These are phyloP conservation scores for Byssoonygena ceratinophila DNA, from an alignment of 2,329 filamentous ascomycete genomes.

Conservation along the genomic window DNA sequence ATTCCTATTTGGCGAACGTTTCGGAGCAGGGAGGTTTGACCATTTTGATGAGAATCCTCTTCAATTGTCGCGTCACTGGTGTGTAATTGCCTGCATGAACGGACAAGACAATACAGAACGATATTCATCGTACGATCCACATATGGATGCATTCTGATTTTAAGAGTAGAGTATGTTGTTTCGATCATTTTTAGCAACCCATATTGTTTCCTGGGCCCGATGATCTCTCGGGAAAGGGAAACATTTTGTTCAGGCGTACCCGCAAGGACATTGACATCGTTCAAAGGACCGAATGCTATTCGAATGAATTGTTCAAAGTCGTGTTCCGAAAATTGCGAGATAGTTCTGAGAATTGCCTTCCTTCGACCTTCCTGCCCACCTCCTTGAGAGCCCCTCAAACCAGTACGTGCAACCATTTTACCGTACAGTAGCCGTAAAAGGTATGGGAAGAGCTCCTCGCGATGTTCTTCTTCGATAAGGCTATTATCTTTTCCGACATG, in stretches of 20 bases:
- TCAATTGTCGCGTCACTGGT: constrained; percentile 19
- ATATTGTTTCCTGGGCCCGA: constrained; percentile 67
- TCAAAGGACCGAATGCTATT: constrained; percentile 65
- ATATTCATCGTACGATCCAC: constrained; percentile 61
- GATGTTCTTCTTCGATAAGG: constrained; percentile 62
- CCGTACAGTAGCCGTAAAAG: constrained; percentile 82
- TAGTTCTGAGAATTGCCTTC: constrained; percentile 59
- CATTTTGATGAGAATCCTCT: constrained; percentile 21
- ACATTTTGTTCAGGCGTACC: constrained; percentile 42
- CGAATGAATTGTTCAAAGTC: constrained; percentile 74
- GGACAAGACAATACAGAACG: constrained; percentile 69
- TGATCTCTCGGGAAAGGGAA: constrained; percentile 47
- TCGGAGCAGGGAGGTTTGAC: constrained; percentile 28
- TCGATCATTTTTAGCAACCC: constrained; percentile 88
- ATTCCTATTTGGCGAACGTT: constrained; percentile 53
- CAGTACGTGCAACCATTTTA: constrained; percentile 71
- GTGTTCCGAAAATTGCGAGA: constrained; percentile 63
- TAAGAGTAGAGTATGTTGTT: constrained; percentile 74
- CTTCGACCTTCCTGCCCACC: constrained; percentile 66
- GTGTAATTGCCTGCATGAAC: constrained; percentile 49
- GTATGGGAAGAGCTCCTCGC: constrained; percentile 66
- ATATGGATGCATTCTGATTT: constrained; percentile 59
- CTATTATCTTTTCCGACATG: constrained; percentile 56
- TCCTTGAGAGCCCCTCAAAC: constrained; percentile 62
- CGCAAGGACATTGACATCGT: constrained; percentile 49